A percentile compares a stretch with the other conserved stretches of the same genome.
phyloP scores from a whole-genome alignment of 1,284 basidiomycete species.

The Lentinula novae-zelandiae region DNA sequence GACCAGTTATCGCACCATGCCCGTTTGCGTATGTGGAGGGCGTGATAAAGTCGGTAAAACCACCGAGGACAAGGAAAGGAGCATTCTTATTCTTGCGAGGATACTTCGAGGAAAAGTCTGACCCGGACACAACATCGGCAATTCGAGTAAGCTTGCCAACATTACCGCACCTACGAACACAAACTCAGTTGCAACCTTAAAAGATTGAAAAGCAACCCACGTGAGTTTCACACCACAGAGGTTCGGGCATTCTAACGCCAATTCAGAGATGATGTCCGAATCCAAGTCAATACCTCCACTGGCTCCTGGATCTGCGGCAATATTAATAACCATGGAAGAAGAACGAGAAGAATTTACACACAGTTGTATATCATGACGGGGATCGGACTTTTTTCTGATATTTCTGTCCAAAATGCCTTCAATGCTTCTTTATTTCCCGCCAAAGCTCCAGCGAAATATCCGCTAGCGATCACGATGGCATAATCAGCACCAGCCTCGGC shows the following conservation, averaged over 20 bases:
- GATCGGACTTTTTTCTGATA: constrained; percentile 75
- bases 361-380: constrained; percentile 92
- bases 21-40: constrained; percentile 66
- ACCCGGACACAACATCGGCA: constrained; percentile 60
- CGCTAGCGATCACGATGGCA: constrained; percentile 80
- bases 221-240: constrained; percentile 85
- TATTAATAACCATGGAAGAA: constrained; percentile 3
- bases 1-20: constrained; percentile 81
- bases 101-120: constrained; percentile 51
- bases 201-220: constrained; percentile 36
- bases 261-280: constrained; percentile 79
- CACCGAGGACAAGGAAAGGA: constrained; percentile 77
- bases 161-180: constrained; percentile 67
- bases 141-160: constrained; percentile 89
- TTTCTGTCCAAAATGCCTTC: constrained; percentile 76
- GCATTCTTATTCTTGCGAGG: constrained; percentile 63
- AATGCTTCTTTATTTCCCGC: constrained; percentile 60
- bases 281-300: constrained; percentile 84
- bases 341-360: constrained; percentile 31
- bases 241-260: constrained; percentile 71
- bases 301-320: constrained; percentile 67
- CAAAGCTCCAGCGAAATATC: constrained; percentile 82
- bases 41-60: constrained; percentile 75
- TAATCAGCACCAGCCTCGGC: constrained; percentile 82
- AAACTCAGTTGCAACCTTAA: neutral